These are phyloP conservation scores for Auricularia sp. DNA, from an alignment of 768 basidiomycete genomes.

Conservation along the genomic window DNA sequence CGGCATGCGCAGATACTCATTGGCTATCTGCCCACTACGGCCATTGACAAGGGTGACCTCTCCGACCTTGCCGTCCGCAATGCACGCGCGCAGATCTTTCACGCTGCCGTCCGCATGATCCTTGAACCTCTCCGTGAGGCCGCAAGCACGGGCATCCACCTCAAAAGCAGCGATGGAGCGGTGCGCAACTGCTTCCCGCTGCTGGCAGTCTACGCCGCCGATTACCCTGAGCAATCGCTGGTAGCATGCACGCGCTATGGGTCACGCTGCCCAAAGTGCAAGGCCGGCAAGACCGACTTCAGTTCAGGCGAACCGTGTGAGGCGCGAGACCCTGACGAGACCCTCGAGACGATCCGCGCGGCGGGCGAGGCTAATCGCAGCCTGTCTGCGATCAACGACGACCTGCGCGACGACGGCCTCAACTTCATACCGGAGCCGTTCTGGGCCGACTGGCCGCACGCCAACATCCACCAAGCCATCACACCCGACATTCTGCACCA, in stretches of 20 bases:
- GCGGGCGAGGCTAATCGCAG: background rate
- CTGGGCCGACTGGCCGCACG: conserved; percentile 9
- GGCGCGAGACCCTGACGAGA: background rate
- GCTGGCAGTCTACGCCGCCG: conserved; percentile 4
- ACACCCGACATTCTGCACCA: conserved; percentile 15
- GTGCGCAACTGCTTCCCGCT: conserved; percentile 1
- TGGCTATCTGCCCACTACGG: conserved; percentile 25
- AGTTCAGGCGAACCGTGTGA: background rate
- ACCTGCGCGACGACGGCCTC: background rate
- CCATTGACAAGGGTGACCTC: background rate
- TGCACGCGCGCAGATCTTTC: conserved; percentile 4
- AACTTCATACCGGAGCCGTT: conserved; percentile 9
- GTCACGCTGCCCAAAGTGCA: background rate
- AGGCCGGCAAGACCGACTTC: conserved; percentile 5
- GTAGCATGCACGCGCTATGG: background rate
- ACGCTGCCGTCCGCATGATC: conserved; percentile 5
- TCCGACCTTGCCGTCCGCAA: background rate
- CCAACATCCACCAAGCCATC: conserved; percentile 11
- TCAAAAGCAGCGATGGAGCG: conserved; percentile 5
- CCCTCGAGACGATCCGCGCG: background rate
- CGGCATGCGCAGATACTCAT: conserved; percentile 25
- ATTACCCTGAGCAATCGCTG: conserved; percentile 8
- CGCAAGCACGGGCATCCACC: conserved; percentile 1
- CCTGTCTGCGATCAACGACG: background rate
- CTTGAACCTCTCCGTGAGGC: conserved; percentile 4